Evolutionary conservation across 2,329 filamentous ascomycete species (phyloP), one percentile per base, ranked within the genome.

Genomic region (Fusarium phyllophilum): DNA sequence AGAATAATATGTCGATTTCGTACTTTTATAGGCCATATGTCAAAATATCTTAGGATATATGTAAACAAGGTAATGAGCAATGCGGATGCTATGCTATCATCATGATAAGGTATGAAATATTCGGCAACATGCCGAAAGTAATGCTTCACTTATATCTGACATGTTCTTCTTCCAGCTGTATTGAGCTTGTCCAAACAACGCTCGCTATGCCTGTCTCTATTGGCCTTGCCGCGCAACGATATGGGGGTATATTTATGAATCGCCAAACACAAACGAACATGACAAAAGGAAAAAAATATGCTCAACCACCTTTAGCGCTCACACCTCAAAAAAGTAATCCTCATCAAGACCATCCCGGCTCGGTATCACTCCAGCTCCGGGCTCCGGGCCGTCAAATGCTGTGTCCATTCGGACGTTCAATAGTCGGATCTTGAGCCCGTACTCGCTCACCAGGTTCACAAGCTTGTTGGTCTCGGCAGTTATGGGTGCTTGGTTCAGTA

Each of bases 391-490:
- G 51, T 92, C 89, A 80, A 97, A 89, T 11, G 87, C 87, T 57
- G 90, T 93, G 81, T 98, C 94, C 84, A 95, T 93, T 62, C 94
- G 87, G 46, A 99, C 93, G 82, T 98, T 99, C 77, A 99, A 86
- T 79, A 99, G 84, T 45, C 96, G 88, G 71, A 99, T 97, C 85
- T 97, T 97, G 72, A 98, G 85, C 9, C 96, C 95, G 80, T 97
- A 98, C 76, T 97, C 93, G 79, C 91, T 91, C 68, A 98, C 93
- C 77, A 98, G 85, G 62, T 92, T 91, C 61, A 98, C 92, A 70
- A 98, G 85, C 82, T 96, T 97, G 80, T 93, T 96, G 41, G 96
- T 98, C 84, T 98, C 96, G 6, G 95, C 90, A n/a, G 96, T 99
- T 80, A 99, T 98, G 26, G 96, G 96, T 67, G 95, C 91, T 83